These are phyloP conservation scores for Syncephalastrum contaminatum DNA, from an alignment of 371 early-diverging fungal genomes.

Conservation along the genomic window DNA sequence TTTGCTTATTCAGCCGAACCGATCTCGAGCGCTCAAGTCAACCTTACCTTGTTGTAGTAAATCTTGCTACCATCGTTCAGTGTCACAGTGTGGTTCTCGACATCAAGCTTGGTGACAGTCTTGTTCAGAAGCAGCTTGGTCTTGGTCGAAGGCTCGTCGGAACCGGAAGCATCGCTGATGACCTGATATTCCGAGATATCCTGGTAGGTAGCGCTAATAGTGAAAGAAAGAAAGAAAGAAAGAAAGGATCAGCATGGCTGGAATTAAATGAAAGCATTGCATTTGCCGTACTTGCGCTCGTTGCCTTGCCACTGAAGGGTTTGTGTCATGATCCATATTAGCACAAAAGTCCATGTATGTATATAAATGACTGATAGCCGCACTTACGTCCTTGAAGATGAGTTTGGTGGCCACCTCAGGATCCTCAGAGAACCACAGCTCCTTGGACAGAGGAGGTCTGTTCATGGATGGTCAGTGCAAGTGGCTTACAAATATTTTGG, in stretches of 20 bases:
- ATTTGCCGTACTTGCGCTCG: constrained; percentile 48
- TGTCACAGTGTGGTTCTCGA: constrained; percentile 62
- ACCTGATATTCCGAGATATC: constrained; percentile 39
- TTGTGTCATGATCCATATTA: background rate
- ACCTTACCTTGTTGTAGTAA: constrained; percentile 58
- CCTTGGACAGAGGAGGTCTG: constrained; percentile 71
- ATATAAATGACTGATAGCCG: background rate
- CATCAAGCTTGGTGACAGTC: constrained; percentile 54
- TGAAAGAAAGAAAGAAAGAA: background rate
- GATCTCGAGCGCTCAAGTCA: background rate
- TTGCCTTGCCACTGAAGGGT: constrained; percentile 62
- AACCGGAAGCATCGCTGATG: constrained; percentile 40
- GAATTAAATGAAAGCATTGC: background rate
- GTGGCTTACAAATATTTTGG: constrained; percentile 1
- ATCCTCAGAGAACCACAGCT: constrained; percentile 72
- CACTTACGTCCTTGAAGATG: constrained; percentile 61
- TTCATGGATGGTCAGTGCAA: background rate
- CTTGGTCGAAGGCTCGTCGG: constrained; percentile 40
- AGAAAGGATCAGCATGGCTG: background rate
- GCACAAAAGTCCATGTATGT: too few relatives aligned
- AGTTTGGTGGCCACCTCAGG: constrained; percentile 48
- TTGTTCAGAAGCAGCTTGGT: constrained; percentile 53
- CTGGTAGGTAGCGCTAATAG: constrained; percentile 37
- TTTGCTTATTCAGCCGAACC: too few relatives aligned
- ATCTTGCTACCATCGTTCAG: constrained; percentile 58